Base-by-base conservation (phyloP, 805 yeast genomes). In the Brettanomyces bruxellensis region DNA sequence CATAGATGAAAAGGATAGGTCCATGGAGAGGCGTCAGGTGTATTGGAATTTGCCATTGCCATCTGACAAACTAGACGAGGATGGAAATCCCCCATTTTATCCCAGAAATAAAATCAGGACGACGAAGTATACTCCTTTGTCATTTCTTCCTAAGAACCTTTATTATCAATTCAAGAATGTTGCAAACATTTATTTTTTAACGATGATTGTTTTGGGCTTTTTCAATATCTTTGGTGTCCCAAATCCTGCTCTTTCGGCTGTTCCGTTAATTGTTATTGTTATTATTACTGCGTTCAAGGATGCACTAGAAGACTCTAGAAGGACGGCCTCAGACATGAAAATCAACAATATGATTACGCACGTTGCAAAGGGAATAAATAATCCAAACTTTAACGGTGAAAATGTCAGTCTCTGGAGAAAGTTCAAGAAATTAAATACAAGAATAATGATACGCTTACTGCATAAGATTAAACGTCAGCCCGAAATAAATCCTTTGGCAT, bases 21-120 rank as follows among this genome's bases (percentile, higher is more conserved):
- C 61, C 6, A 54, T 45, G 36, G 56, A 56, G 23, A 57, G 53
- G 38, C 68, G 90, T 59, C 61, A 74, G 2, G 64, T 83, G 13
- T 82, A 73, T 47, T 74, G 81, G 67, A 84, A 85, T 58, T 58
- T 75, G 55, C 69, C 71, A 3, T 61, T 85, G 25, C 89, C 93
- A 1, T 77, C 72, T 23, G 74, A 75, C 35, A 65, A 72, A 61
- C 43, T 78, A 22, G 82, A 81, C 49, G 58, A 55, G 25, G 79
- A 78, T 58, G 73, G 80, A 1, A 82, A 83, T 12, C 72, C 75
- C 35, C 70, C 72, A 0, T 60, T 64, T n/a, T 91, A 85, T 59
- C 80, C 95, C 9, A 75, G 96, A 57, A 91, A 91, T 70, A 90
- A 93, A 64, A 87, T 93, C 55, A 79, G 97, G 69, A 89, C 98